phyloP scores from a whole-genome alignment of 225 moss, liverwort and hornwort genomes.

The Pseudoscleropodium purum region DNA sequence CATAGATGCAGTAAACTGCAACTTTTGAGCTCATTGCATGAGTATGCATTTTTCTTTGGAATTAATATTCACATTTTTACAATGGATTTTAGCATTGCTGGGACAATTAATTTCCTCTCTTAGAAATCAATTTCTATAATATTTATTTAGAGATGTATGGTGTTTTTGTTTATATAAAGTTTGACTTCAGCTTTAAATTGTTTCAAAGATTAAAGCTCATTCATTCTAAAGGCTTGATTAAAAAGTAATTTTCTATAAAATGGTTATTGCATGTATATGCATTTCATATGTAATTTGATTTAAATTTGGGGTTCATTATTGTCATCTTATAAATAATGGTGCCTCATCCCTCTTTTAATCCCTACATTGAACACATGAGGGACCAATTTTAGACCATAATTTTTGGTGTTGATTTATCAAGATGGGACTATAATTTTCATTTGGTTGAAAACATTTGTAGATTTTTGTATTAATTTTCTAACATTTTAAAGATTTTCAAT shows the following conservation, averaged over 20 bases:
- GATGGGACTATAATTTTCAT: background rate
- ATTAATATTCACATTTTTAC: background rate
- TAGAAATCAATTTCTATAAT: too few species aligned
- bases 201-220: background rate
- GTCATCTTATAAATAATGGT: background rate
- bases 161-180: too few species aligned
- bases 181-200: background rate
- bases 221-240: background rate
- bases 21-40: too few species aligned
- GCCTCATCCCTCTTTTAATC: background rate
- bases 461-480: too few species aligned
- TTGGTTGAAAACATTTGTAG: background rate
- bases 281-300: background rate
- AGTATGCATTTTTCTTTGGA: background rate
- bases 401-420: background rate
- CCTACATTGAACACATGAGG: background rate
- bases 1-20: too few species aligned
- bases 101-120: background rate
- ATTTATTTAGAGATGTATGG: too few species aligned
- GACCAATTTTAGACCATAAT: background rate
- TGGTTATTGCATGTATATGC: background rate
- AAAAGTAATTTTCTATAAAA: background rate
- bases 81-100: background rate
- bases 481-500: background rate
- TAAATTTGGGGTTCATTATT: background rate